Percentiles rank a stretch among this genome's conserved stretches.
Evolutionary conservation across 2,329 filamentous ascomycete genomes (phyloP).

Genomic region (Apiospora kogelbergensis): DNA sequence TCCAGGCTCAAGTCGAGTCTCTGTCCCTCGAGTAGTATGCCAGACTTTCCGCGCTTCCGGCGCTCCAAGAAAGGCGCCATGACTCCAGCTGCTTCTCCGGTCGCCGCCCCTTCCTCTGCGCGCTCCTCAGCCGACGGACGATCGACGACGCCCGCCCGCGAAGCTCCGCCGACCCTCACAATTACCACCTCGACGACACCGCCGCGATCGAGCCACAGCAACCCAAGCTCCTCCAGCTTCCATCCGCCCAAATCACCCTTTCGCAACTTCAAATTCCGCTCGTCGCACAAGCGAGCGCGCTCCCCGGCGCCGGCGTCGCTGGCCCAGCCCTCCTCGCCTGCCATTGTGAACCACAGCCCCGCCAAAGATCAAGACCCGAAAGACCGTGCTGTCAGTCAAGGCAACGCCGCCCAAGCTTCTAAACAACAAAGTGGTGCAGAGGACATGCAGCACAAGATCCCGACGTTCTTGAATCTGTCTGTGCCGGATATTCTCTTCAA

Average conservation of each 20-base stretch:
- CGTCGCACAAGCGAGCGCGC: constrained; percentile 47
- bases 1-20: neutral
- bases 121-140: neutral
- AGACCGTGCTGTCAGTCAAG: neutral
- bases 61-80: constrained; percentile 11
- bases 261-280: constrained; percentile 44
- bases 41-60: constrained; percentile 10
- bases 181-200: constrained; percentile 27
- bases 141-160: constrained; percentile 1
- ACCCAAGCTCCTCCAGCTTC: constrained; percentile 14
- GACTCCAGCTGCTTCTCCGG: neutral
- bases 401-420: constrained; percentile 1
- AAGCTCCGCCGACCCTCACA: constrained; percentile 24
- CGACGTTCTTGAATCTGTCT: constrained; percentile 52
- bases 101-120: neutral
- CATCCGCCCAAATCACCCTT: constrained; percentile 36
- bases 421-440: neutral
- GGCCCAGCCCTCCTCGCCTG: constrained; percentile 22
- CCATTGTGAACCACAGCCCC: constrained; percentile 38
- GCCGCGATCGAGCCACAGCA: constrained; percentile 22
- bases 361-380: constrained; percentile 25
- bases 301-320: constrained; percentile 34
- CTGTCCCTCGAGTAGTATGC: constrained; percentile 2
- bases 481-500: constrained; percentile 48
- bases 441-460: constrained; percentile 33